A percentile compares a stretch with the other conserved stretches of the same genome.
Conservation (phyloP, 2,329 filamentous ascomycete species). For the Thielaviopsis euricoi region DNA sequence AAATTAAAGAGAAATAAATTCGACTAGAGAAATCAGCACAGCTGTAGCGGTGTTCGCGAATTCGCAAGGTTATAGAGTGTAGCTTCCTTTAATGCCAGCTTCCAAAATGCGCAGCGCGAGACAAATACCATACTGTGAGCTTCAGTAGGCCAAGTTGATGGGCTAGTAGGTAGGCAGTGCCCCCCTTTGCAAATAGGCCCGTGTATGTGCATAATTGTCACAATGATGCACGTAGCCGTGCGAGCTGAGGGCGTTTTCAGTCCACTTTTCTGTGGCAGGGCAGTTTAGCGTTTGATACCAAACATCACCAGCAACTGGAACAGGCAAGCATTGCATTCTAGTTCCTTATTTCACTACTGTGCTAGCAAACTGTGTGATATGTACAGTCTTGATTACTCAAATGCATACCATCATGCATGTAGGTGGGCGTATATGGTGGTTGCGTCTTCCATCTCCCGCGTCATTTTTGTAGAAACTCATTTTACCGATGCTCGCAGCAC, state of each 20-base stretch:
- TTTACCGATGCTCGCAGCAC: too few relatives aligned
- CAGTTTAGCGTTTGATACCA: background rate
- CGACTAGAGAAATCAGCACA: background rate
- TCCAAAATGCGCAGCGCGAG: conserved; percentile 5
- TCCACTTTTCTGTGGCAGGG: background rate
- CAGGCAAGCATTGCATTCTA: background rate
- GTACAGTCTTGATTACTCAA: too few relatives aligned
- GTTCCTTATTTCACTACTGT: background rate
- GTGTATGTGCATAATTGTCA: background rate
- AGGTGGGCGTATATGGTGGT: too few relatives aligned
- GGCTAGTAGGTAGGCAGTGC: background rate
- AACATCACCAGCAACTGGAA: background rate
- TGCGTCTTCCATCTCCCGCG: too few relatives aligned
- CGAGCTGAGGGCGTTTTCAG: background rate
- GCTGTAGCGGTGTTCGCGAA: background rate
- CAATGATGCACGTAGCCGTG: background rate
- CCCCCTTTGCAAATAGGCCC: background rate
- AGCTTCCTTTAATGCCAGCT: conserved; percentile 4
- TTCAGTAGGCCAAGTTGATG: background rate
- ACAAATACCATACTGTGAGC: background rate
- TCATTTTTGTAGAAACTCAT: too few relatives aligned
- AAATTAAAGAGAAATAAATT: background rate
- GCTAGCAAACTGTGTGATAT: background rate
- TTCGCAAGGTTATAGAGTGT: background rate
- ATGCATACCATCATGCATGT: too few relatives aligned